Base-by-base conservation (phyloP, 2,329 filamentous ascomycete species). In the Fusarium fujikuroi region DNA sequence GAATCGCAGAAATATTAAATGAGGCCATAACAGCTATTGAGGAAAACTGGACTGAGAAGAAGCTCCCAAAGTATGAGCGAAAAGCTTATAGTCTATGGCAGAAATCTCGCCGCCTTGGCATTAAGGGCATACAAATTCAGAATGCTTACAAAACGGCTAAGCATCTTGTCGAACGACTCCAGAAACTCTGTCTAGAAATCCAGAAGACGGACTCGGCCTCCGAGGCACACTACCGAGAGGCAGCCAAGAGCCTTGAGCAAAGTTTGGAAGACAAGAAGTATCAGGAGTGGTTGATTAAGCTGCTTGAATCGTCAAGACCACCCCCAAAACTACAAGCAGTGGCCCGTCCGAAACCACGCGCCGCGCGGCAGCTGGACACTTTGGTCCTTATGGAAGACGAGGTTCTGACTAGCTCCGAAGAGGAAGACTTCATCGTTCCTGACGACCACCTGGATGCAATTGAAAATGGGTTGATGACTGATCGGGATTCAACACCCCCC, bases 71-170 rank as follows among this genome's bases (percentile, higher is more conserved):
- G 59, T 83, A 89, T 19, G 82, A 89, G 63, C 79, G 79, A 9
- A 90, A 86, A 64, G 92, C 92, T 1, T 87, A 89, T 76, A 80
- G 78, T 7, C 73, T 92, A 5, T 97, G 93, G 94, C 82, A 79
- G 7, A 73, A 85, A 43, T 89, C 89, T 36, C 88, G 85, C 57
- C 84, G 82, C 15, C 78, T 80, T 46, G 81, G 82, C 75, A 80
- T 79, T 4, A 76, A 61, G 37, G 75, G 57, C 10, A 73, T 70
- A 3, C 82, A 87, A 32, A 86, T 91, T 23, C 78, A 83, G 3
- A 73, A 76, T 12, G 84, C 87, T n/a, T 81, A 83, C 15, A 77
- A 76, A 10, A 77, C 83, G 9, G 84, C 89, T 15, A 78, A 82
- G 8, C 75, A 79, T 8, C 82, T 88, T 23, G 81, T 86, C 18